Base-by-base conservation (phyloP, 805 yeast genomes). In the Candida patagonica region DNA sequence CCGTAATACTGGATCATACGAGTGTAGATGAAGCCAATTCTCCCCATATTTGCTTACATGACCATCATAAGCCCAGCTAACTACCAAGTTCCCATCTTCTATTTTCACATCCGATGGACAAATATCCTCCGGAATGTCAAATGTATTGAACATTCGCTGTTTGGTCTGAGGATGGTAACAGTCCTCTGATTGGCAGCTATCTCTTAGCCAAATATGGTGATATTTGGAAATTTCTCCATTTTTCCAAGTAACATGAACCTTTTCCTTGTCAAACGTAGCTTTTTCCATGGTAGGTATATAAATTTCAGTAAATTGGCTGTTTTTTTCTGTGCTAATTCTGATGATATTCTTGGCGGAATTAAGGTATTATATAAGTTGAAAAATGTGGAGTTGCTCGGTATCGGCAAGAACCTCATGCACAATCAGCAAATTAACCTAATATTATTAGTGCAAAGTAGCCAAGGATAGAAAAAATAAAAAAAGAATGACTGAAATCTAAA, bases 171-270 rank as follows among this genome's bases (percentile, higher is more conserved):
- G 58, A 51, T 70, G 76, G 56, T 66, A 75, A 55, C 82, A 76
- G 22, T 63, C 47, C 8, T 60, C 56, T 46, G 82, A 78, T 45
- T 70, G 79, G 48, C 85, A 78, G 49, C 71, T 68, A 55, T 78
- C 85, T 35, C 85, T 62, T 15, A 78, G 62, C 84, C 84, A 78
- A 34, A 78, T 65, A 52, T 69, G 54, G 51, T 74, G 76, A 22
- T 15, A 35, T 5, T 23, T 22, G 4, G 38, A 25, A 7, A 16
- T 7, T 16, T n/a, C 26, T 13, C 38, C 38, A 19, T 35, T 31
- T 17, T 25, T 25, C 38, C 38, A 35, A 13, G 38, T 35, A 6
- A 35, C 15, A n/a, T 16, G 5, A 4, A 35, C 31, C 13, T 26
- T 35, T 12, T 24, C 22, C 22, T 16, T 17, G 38, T 35, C 38